Evolutionary conservation across 1,139 yeast genomes (phyloP), one percentile per base, ranked within the genome.

Genomic region (Suhomyces wounanorum): DNA sequence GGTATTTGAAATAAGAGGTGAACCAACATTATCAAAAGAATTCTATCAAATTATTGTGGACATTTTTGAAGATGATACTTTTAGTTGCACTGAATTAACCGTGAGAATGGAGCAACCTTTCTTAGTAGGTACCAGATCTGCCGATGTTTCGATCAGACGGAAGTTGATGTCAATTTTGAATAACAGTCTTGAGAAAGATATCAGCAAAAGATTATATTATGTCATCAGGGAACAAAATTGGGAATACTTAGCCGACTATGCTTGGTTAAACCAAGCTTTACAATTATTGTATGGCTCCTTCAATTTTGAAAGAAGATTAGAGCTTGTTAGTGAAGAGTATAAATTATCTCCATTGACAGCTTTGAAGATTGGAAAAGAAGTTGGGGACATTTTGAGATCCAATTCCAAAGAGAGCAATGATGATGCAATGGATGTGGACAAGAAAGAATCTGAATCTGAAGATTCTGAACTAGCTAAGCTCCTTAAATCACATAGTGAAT

Each of bases 61-160:
- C 59, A 86, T 95, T 35, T 95, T 94, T 66, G 92, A 89, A 57
- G 92, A 90, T 57, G 87, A 87, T 43, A 75, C 86, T 1, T 80
- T 92, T 60, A 82, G 88, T 36, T 83, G 92, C 56, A 86, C 97
- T 1, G 99, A 95, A 62, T 79, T 95, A 43, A 92, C 99, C 0
- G 96, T 91, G 10, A 79, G 99, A 52, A 85, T 95, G 90, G 99
- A 95, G 64, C 97, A 92, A 65, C 97, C 99, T 18, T 95, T 95
- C 66, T 75, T 95, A 63, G 94, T 91, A 16, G 99, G 99, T 41
- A 94, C 99, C 0, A 79, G 96, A 42, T 79, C 90, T 1, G 84
- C 88, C 0, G 94, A 91, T 62, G 87, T 86, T 8, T 76, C 79
- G 2, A 87, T 90, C 41, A 82, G 99, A 52, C 80, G 83, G 53